These are phyloP conservation scores for Copromyces sp. DNA, from an alignment of 495 filamentous ascomycete genomes.

Conservation along the genomic window DNA sequence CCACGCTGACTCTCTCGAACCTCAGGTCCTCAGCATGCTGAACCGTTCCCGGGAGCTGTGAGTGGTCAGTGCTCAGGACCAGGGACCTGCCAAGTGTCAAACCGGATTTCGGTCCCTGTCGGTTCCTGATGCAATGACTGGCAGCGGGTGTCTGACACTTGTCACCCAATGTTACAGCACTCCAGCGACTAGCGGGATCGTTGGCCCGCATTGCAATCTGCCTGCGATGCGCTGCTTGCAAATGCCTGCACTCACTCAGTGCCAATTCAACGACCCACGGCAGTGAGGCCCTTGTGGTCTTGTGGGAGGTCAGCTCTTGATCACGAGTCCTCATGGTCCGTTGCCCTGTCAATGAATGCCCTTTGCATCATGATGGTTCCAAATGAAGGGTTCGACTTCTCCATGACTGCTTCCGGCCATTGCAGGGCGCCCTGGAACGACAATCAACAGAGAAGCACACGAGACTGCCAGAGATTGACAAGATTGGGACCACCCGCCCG, in stretches of 20 bases:
- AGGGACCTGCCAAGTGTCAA: conserved; percentile 4
- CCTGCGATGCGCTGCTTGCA: neutral
- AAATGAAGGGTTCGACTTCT: neutral
- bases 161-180: neutral
- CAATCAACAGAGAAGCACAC: neutral
- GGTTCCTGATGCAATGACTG: neutral
- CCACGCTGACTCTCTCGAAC: conserved; percentile 10
- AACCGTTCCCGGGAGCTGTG: neutral
- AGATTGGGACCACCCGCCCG: neutral
- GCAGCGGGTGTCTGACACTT: conserved; percentile 1
- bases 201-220: conserved; percentile 12
- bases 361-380: neutral
- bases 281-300: neutral
- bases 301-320: conserved; percentile 9
- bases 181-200: conserved; percentile 10
- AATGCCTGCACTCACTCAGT: neutral
- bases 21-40: neutral
- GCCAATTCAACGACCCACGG: conserved; percentile 2
- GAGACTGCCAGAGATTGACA: neutral
- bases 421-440: neutral
- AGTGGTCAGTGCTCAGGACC: neutral
- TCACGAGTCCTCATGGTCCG: conserved; percentile 17
- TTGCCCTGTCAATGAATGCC: conserved; percentile 3
- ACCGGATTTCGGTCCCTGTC: neutral
- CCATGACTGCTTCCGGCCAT: conserved; percentile 3